These are phyloP conservation scores for Flaveria brownii DNA, from an alignment of 129 eudicot genomes.

Conservation along the genomic window DNA sequence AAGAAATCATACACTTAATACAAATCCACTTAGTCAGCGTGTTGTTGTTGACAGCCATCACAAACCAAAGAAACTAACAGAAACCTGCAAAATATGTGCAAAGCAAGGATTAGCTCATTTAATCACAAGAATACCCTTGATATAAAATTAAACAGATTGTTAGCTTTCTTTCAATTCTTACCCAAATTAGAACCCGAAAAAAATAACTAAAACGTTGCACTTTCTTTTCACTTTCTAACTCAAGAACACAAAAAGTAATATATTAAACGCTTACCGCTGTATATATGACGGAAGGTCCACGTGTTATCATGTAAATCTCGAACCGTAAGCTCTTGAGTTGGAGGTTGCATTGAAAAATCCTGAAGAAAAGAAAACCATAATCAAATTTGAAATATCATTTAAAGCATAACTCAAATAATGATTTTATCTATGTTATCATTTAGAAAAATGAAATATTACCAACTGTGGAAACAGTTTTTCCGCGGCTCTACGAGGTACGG, in stretches of 20 bases:
- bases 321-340: conserved; percentile 95
- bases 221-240: neutral
- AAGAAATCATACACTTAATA: no score
- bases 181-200: neutral
- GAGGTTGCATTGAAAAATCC: conserved; percentile 99
- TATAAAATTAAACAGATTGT: neutral
- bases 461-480: conserved; percentile 97
- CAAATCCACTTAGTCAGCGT: no score
- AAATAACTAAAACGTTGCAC: neutral
- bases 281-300: conserved; percentile 99
- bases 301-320: conserved; percentile 96
- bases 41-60: no score
- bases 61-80: no score
- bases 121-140: neutral
- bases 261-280: conserved; percentile 63
- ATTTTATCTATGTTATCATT: neutral
- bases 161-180: neutral
- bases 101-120: neutral
- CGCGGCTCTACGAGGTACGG: conserved; percentile 98
- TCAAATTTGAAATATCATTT: neutral
- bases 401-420: neutral
- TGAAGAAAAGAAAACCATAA: conserved; percentile 20
- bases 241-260: neutral
- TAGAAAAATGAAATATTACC: conserved; percentile 43
- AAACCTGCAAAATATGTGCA: no score